Conservation (phyloP, 768 basidiomycete genomes). For the Pleurotus tuber-regium region DNA sequence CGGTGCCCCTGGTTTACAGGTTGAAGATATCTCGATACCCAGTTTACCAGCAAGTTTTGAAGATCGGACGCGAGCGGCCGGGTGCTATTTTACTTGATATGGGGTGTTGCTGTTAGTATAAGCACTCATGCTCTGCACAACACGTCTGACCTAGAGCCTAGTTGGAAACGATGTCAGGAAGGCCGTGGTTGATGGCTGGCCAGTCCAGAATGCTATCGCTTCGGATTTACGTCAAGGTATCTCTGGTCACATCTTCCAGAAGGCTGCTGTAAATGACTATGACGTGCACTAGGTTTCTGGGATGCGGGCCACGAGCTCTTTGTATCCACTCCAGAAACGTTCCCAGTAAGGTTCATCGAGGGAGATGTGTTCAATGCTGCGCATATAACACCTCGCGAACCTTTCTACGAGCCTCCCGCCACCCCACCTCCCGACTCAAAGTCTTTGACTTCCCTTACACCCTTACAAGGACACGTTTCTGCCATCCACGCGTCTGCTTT, state of each 20-base stretch:
- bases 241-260: not conserved
- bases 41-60: slow-evolving; percentile 28
- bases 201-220: slow-evolving; percentile 31
- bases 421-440: slow-evolving; percentile 23
- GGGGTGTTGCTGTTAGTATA: slow-evolving; percentile 39
- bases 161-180: slow-evolving; percentile 41
- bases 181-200: slow-evolving; percentile 38
- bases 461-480: slow-evolving; percentile 43
- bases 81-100: slow-evolving; percentile 38
- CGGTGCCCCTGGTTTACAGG: too few species aligned
- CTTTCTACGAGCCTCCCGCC: slow-evolving; percentile 21
- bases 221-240: slow-evolving; percentile 34
- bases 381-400: slow-evolving; percentile 33
- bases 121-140: too few species aligned
- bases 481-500: slow-evolving; percentile 48
- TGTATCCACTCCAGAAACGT: slow-evolving; percentile 45
- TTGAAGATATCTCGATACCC: slow-evolving; percentile 33
- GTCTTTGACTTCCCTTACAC: slow-evolving; percentile 38
- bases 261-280: not conserved
- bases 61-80: slow-evolving; percentile 22
- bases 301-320: slow-evolving; percentile 62
- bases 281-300: slow-evolving; percentile 49
- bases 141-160: too few species aligned
- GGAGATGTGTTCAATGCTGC: slow-evolving; percentile 52
- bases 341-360: slow-evolving; percentile 51